Conservation (phyloP, 257 asterid species). For the Forsythia suspensa region DNA sequence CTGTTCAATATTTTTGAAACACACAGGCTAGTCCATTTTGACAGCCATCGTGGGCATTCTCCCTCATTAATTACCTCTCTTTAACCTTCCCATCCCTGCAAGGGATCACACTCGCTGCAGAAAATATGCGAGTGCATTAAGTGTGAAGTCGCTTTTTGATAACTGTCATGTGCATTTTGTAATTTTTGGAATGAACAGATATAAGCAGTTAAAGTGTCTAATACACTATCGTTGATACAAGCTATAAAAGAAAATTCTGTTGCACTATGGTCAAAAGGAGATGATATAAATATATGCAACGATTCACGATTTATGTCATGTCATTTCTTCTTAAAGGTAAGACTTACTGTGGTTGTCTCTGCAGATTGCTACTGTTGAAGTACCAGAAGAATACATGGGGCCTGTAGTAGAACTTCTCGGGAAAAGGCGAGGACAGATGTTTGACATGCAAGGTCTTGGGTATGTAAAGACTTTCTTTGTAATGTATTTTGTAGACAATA, state of each 20-base stretch:
- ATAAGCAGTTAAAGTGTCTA: background rate
- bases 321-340: background rate
- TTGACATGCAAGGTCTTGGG: slow-evolving; percentile 95
- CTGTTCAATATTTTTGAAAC: background rate
- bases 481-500: background rate
- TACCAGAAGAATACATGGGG: slow-evolving; percentile 90
- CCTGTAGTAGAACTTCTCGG: slow-evolving; percentile 96
- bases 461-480: slow-evolving; percentile 19
- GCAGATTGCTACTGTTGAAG: slow-evolving; percentile 94
- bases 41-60: background rate
- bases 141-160: background rate
- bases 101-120: background rate
- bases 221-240: background rate
- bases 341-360: slow-evolving; percentile 18
- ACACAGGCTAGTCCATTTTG: background rate
- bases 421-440: slow-evolving; percentile 94
- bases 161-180: background rate
- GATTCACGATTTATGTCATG: background rate
- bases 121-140: background rate
- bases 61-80: background rate
- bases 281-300: background rate
- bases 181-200: background rate
- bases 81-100: background rate
- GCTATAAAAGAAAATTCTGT: background rate
- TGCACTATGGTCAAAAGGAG: background rate